phyloP scores from a whole-genome alignment of 176 grass and related monocot species.

The Otatea glauca region DNA sequence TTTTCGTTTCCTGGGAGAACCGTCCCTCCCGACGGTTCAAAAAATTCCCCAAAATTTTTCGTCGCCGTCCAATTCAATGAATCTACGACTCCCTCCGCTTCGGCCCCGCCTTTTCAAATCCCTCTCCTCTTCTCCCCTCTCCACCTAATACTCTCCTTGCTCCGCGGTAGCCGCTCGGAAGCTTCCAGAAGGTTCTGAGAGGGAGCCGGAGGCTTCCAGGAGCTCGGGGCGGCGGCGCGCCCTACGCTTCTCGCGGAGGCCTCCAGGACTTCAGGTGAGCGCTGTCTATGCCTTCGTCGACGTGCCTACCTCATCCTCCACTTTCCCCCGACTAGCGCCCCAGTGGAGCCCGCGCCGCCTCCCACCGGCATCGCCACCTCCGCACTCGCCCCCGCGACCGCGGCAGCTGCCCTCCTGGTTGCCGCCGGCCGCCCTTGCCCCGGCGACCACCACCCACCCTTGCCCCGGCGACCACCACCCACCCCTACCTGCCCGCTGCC shows the following conservation, averaged over 20 bases:
- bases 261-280: slow-evolving; percentile 20
- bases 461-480: not conserved
- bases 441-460: not conserved
- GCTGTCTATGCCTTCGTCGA: not conserved
- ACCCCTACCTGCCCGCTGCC: not conserved
- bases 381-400: no score
- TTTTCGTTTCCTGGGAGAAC: not conserved
- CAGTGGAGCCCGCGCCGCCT: not conserved
- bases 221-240: not conserved
- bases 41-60: not conserved
- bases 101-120: slow-evolving; percentile 30
- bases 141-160: no score
- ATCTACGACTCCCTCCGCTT: not conserved
- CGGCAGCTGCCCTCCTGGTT: not conserved
- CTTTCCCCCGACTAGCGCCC: not conserved
- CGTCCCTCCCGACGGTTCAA: not conserved
- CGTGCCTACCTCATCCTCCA: no score
- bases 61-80: no score
- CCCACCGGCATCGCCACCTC: not conserved
- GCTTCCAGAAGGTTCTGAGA: no score
- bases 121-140: not conserved
- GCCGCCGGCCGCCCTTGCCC: no score
- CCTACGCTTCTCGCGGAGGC: not conserved
- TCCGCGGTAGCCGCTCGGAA: not conserved
- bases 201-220: not conserved